Base-by-base conservation (phyloP, 495 filamentous ascomycete species). In the Xylaria bambusicola region DNA sequence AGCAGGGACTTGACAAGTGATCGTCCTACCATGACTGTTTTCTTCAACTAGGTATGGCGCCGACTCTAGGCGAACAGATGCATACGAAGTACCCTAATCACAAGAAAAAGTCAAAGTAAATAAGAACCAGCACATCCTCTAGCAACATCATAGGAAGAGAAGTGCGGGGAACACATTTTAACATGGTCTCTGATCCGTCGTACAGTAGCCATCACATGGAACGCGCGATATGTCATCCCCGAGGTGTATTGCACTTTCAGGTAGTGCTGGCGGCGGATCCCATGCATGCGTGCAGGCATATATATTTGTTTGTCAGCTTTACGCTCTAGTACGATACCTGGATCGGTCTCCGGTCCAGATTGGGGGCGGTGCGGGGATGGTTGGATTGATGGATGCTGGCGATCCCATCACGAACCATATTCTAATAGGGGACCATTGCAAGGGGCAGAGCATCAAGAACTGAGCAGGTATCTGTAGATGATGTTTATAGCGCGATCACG, bases 101-200 rank as follows among this genome's bases (percentile, higher is more conserved):
- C n/a, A n/a, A n/a, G n/a, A n/a, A n/a, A n/a, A n/a, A n/a, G n/a
- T n/a, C n/a, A n/a, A n/a, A n/a, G n/a, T n/a, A n/a, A n/a, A n/a
- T n/a, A n/a, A n/a, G n/a, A n/a, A n/a, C n/a, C n/a, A n/a, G n/a
- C n/a, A n/a, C n/a, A n/a, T n/a, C n/a, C n/a, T n/a, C n/a, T n/a
- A n/a, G n/a, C 36, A 38, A 38, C 13, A 6, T 38, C 6, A 13
- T 33, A 6, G 4, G 27, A 10, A 21, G 47, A 2, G 8, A 42
- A 29, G 36, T 53, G 50, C 21, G 50, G 35, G 35, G 33, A 52
- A 24, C 7, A 27, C 35, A 41, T 33, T n/a, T n/a, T n/a, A n/a
- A 33, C 10, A 53, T 20, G 31, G 49, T 6, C 24, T 10, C 33
- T 17, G 24, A 36, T 29, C 8, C 21, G 15, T 7, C 13, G 4